Evolutionary conservation across 2,329 filamentous ascomycete genomes (phyloP).

Genomic region (Chrysosporium keratinophilum): DNA sequence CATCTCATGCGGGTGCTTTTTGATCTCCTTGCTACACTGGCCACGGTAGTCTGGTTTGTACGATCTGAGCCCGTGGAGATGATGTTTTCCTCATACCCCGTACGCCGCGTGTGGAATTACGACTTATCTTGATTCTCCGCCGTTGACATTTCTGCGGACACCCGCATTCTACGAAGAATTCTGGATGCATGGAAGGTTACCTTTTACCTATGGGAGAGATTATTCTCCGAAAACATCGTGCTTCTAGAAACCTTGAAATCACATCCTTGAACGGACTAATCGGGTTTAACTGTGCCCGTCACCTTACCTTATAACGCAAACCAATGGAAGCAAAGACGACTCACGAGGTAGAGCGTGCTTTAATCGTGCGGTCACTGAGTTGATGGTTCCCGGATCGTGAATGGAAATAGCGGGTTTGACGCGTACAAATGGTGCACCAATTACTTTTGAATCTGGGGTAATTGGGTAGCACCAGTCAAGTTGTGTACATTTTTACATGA

Average conservation of each 20-base stretch:
- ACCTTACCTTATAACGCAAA: neutral
- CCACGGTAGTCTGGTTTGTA: neutral
- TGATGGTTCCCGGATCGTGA: slow-evolving; percentile 1
- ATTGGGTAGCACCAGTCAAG: slow-evolving; percentile 2
- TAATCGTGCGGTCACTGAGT: neutral
- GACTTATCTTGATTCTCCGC: neutral
- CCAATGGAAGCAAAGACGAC: slow-evolving; percentile 5
- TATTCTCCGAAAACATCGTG: neutral
- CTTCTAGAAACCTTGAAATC: too few relatives aligned
- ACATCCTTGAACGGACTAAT: neutral
- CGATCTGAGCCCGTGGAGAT: neutral
- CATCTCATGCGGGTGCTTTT: neutral
- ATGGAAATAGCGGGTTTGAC: neutral
- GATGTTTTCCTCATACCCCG: neutral
- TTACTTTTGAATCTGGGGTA: slow-evolving; percentile 9
- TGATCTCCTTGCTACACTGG: neutral
- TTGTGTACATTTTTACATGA: neutral
- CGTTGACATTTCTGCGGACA: neutral
- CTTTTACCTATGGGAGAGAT: neutral
- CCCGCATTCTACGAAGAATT: neutral
- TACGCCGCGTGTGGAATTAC: neutral
- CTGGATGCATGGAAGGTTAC: neutral
- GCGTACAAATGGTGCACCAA: neutral
- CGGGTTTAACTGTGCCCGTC: neutral
- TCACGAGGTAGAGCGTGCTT: neutral